These are phyloP conservation scores for Nicotiana undulata DNA, from an alignment of 257 asterid species.

Conservation along the genomic window DNA sequence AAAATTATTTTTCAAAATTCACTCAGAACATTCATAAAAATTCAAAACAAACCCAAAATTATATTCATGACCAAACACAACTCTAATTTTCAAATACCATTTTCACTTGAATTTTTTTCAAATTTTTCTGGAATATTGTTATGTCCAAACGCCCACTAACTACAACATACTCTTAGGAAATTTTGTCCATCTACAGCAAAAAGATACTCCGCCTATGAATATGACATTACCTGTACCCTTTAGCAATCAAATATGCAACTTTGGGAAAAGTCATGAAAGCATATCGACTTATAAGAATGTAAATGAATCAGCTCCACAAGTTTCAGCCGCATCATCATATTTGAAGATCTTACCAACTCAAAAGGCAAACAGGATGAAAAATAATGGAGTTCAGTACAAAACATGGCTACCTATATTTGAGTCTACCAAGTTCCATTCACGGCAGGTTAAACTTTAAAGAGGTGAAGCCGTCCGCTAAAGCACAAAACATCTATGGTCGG, in stretches of 20 bases:
- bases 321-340: slow-evolving; percentile 23
- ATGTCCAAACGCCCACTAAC: no score
- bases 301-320: slow-evolving; percentile 3
- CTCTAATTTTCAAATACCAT: no score
- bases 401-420: slow-evolving; percentile 6
- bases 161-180: no score
- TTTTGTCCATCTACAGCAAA: no score
- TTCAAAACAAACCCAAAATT: no score
- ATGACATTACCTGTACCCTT: not conserved
- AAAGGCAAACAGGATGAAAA: slow-evolving; percentile 3
- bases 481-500: slow-evolving; percentile 12
- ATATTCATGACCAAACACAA: no score
- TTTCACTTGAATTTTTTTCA: no score
- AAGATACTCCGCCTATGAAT: not conserved
- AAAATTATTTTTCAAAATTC: no score
- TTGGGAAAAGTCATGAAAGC: not conserved
- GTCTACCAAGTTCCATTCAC: slow-evolving; percentile 6
- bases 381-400: slow-evolving; percentile 14
- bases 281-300: not conserved
- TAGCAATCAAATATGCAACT: not conserved
- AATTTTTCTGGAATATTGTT: no score
- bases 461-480: slow-evolving; percentile 17
- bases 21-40: no score
- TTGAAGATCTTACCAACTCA: slow-evolving; percentile 22
- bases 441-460: slow-evolving; percentile 11